Conservation (phyloP, 192 early-diverging fungal species). For the Coemansia erecta region DNA sequence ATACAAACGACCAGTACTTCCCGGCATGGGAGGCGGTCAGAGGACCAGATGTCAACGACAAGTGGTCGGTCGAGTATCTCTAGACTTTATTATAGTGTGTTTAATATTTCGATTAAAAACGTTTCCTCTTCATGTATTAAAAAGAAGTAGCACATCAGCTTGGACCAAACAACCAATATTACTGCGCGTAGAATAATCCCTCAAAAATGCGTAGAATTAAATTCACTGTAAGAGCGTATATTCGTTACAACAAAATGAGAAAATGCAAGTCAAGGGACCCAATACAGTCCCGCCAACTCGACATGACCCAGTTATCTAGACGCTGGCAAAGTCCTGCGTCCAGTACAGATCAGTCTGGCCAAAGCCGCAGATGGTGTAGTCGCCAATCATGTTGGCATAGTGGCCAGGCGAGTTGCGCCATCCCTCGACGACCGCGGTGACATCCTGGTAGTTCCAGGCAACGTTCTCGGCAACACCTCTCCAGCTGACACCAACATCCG, state of each 20-base stretch:
- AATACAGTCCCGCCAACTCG: background rate
- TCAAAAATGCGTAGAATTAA: too few species aligned
- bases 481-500: slow-evolving; percentile 27
- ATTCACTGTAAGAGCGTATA: too few species aligned
- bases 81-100: background rate
- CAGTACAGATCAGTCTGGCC: slow-evolving; percentile 28
- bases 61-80: background rate
- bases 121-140: background rate
- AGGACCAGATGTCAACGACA: background rate
- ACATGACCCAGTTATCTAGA: background rate
- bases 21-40: slow-evolving; percentile 18
- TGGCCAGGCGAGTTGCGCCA: slow-evolving; percentile 35
- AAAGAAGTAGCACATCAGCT: background rate
- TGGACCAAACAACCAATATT: background rate
- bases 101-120: background rate
- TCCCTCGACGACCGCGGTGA: slow-evolving; percentile 14
- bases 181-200: too few species aligned
- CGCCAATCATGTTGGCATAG: slow-evolving; percentile 35
- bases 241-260: background rate
- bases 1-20: slow-evolving; percentile 38
- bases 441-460: slow-evolving; percentile 26
- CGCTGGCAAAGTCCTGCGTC: slow-evolving; percentile 44
- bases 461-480: slow-evolving; percentile 38
- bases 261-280: background rate
- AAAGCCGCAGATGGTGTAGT: slow-evolving; percentile 42